Evolutionary conservation across 768 basidiomycete species (phyloP).

Genomic region (Termitomyces sp.): DNA sequence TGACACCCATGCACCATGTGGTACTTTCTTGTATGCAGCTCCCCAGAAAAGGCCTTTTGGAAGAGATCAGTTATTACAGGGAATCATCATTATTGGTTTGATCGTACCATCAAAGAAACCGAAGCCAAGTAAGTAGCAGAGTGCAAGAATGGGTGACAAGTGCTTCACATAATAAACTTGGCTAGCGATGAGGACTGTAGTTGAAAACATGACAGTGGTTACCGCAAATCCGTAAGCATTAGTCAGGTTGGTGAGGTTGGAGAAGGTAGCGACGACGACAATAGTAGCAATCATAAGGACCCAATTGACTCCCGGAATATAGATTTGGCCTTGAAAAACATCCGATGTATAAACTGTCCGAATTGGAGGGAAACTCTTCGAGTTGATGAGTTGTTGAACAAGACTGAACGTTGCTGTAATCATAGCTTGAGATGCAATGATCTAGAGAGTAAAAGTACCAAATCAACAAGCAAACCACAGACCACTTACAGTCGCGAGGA

Average conservation of each 20-base stretch:
- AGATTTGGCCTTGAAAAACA: slow-evolving; percentile 58
- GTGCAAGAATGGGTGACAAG: slow-evolving; percentile 34
- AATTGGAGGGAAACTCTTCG: slow-evolving; percentile 53
- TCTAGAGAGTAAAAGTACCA: slow-evolving; percentile 22
- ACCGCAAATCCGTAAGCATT: slow-evolving; percentile 65
- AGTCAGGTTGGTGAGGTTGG: slow-evolving; percentile 45
- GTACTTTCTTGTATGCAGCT: slow-evolving; percentile 55
- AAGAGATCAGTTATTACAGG: neutral
- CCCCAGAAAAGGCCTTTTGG: slow-evolving; percentile 53
- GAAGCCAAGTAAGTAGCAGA: slow-evolving; percentile 46
- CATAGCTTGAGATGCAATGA: slow-evolving; percentile 63
- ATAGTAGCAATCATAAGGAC: slow-evolving; percentile 48
- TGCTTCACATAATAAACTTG: slow-evolving; percentile 56
- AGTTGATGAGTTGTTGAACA: slow-evolving; percentile 60
- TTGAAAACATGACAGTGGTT: slow-evolving; percentile 42
- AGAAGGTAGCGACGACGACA: slow-evolving; percentile 52
- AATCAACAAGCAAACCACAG: neutral
- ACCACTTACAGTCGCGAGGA: slow-evolving; percentile 54
- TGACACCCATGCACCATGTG: slow-evolving; percentile 65
- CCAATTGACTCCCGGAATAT: slow-evolving; percentile 63
- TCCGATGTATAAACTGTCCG: slow-evolving; percentile 59
- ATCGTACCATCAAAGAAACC: slow-evolving; percentile 60
- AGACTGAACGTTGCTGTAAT: slow-evolving; percentile 65
- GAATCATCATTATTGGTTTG: neutral
- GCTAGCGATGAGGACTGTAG: slow-evolving; percentile 36